phyloP scores from a whole-genome alignment of 306 rosid genomes.

The Cicer chorassanicum region DNA sequence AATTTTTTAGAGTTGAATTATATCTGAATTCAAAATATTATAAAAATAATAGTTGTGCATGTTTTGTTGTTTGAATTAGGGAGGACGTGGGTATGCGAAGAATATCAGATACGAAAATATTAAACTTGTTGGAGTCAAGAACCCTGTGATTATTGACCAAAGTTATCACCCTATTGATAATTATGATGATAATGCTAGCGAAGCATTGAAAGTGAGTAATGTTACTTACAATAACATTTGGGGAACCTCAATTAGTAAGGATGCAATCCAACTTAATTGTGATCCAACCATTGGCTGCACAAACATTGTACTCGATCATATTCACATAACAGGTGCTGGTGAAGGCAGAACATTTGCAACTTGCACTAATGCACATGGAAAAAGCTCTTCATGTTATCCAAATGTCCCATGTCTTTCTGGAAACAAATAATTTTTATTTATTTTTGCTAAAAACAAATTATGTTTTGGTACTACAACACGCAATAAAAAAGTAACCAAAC shows the following conservation, averaged over 20 bases:
- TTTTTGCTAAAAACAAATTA: too few relatives aligned
- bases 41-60: not conserved
- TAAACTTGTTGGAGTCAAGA: not conserved
- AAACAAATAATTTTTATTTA: not conserved
- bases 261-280: constrained; percentile 46
- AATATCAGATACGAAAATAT: constrained; percentile 56
- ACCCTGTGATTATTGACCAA: constrained; percentile 57
- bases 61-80: constrained; percentile 29
- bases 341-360: not conserved
- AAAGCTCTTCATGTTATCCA: not conserved
- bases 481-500: too few relatives aligned
- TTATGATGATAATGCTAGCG: rapidly evolving
- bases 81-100: constrained; percentile 61
- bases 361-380: constrained; percentile 47
- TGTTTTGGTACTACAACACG: not conserved
- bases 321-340: constrained; percentile 24
- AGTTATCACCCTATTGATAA: not conserved
- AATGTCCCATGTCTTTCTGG: constrained; percentile 41
- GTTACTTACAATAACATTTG: constrained; percentile 42
- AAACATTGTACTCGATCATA: constrained; percentile 24
- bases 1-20: not conserved
- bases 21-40: not conserved
- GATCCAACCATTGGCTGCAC: constrained; percentile 30
- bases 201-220: constrained; percentile 47
- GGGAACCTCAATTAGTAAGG: constrained; percentile 44